Percentiles rank a stretch among this genome's conserved stretches.
These are phyloP conservation scores for Didymella pinodella DNA, from an alignment of 2,329 filamentous ascomycete species.

Conservation along the genomic window DNA sequence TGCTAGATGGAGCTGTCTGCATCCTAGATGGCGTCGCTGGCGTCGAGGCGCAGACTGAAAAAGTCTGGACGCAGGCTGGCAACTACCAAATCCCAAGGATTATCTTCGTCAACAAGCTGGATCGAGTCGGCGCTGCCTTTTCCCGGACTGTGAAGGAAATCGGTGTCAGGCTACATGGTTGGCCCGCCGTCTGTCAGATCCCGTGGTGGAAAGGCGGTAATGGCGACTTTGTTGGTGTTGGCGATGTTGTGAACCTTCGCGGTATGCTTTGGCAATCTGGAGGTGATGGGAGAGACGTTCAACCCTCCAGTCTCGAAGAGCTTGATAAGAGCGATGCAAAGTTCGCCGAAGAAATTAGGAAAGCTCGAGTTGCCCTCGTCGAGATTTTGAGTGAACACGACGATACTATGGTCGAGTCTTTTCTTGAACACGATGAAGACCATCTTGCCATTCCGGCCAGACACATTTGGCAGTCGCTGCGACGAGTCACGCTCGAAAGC, in stretches of 20 bases:
- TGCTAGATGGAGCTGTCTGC: conserved; percentile 90
- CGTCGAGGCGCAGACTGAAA: conserved; percentile 95
- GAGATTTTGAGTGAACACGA: conserved; percentile 90
- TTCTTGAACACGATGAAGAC: conserved; percentile 78
- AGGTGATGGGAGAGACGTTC: conserved; percentile 69
- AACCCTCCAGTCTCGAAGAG: conserved; percentile 64
- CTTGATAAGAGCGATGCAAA: conserved; percentile 58
- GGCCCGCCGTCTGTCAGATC: conserved; percentile 92
- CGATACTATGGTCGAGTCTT: conserved; percentile 83
- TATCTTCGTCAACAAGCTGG: conserved; percentile 84
- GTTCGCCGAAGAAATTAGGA: conserved; percentile 72
- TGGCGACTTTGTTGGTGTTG: conserved; percentile 80
- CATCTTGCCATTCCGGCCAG: conserved; percentile 70
- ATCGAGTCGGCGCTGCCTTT: conserved; percentile 83
- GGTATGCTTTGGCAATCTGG: conserved; percentile 77
- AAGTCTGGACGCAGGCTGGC: conserved; percentile 92
- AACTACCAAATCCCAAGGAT: conserved; percentile 85
- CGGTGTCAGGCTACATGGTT: conserved; percentile 77
- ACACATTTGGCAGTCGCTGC: conserved; percentile 76
- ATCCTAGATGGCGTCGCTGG: conserved; percentile 92
- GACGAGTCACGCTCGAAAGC: conserved; percentile 72
- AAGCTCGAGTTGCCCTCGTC: conserved; percentile 78
- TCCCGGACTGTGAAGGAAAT: conserved; percentile 86
- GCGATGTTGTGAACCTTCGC: conserved; percentile 79
- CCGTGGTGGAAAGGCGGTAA: conserved; percentile 85